These are phyloP conservation scores for Fusarium nodosum DNA, from an alignment of 2,329 filamentous ascomycete species.

Conservation along the genomic window DNA sequence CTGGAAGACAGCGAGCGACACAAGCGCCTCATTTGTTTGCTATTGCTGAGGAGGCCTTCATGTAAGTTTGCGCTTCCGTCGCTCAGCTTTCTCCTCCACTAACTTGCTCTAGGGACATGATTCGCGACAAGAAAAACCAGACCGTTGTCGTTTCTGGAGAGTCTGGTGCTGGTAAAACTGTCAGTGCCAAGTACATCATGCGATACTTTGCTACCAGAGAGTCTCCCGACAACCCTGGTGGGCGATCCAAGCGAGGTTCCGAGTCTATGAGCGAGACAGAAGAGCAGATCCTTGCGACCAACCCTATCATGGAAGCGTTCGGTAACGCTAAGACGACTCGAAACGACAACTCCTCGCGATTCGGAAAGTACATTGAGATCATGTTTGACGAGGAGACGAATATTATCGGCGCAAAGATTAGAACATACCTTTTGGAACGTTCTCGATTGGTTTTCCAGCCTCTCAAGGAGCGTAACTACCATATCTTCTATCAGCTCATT, in stretches of 20 bases:
- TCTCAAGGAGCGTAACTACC: constrained; percentile 97
- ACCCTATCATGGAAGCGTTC: constrained; percentile 99
- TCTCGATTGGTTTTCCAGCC: constrained; percentile 98
- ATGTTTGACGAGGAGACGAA: constrained; percentile 97
- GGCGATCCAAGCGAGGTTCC: constrained; percentile 79
- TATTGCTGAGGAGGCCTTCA: constrained; percentile 98
- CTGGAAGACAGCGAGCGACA: constrained; percentile 94
- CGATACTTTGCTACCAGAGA: constrained; percentile 98
- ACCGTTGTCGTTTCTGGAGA: constrained; percentile 99
- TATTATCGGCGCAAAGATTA: constrained; percentile 97
- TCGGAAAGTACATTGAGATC: constrained; percentile 99
- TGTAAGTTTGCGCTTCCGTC: constrained; percentile 64
- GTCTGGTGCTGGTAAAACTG: constrained; percentile 98
- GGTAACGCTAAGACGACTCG: constrained; percentile 99
- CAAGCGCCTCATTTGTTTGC: constrained; percentile 98
- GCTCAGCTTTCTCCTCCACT: constrained; percentile 49
- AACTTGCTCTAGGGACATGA: constrained; percentile 82
- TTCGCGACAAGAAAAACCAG: constrained; percentile 95
- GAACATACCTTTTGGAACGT: constrained; percentile 94
- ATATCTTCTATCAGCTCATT: constrained; percentile 98
- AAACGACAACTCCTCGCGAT: constrained; percentile 98
- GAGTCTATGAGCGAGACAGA: constrained; percentile 96
- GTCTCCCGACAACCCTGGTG: constrained; percentile 86
- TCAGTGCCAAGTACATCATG: constrained; percentile 99
- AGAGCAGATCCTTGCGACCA: constrained; percentile 97